Base-by-base conservation (phyloP, 2,329 filamentous ascomycete genomes). In the Sporothrix sp. region DNA sequence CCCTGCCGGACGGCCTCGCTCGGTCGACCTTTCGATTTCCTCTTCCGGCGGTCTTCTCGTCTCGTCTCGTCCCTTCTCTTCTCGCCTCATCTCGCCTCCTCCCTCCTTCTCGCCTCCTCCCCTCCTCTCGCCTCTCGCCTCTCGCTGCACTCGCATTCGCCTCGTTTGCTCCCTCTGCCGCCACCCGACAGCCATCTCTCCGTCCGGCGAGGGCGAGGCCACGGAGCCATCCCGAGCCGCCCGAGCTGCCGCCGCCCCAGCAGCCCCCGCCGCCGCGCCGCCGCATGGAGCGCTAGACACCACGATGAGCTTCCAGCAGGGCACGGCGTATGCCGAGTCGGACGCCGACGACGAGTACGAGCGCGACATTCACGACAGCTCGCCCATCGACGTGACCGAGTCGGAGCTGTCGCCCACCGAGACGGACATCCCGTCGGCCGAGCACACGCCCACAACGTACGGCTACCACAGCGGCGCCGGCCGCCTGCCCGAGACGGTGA, bases 321-420 rank as follows among this genome's bases (percentile, higher is more conserved):
- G 79, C 62, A 82, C 80, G 58, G 79, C 81, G 54, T 89, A 88
- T 66, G 81, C 85, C 65, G 85, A 87, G 68, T 87, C 81, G 58
- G 85, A 87, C 63, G 84, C 84, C 60, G 85, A 88, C 68, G 86
- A 90, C 68, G 86, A 90, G 71, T 88, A 87, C 65, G 85, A 90
- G 74, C 75, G 83, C 63, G 82, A 81, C 65, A 73, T 83, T 58
- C 75, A 78, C 61, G 78, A 81, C 62, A 80, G 77, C 65, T 85
- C 82, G 6, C 84, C 82, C 53, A 77, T 79, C 58, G 74, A 81
- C 56, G 53, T 71, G 50, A 76, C 72, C 57, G 82, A 86, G 63
- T 84, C 79, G 59, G 83, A 87, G 63, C 71, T 73, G 55, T 85
- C 81, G 37, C 81, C 81, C 53, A 85, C 82, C 61, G 82, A 85